Conservation (phyloP, 192 early-diverging fungal species). For the Funneliformis geosporum region DNA sequence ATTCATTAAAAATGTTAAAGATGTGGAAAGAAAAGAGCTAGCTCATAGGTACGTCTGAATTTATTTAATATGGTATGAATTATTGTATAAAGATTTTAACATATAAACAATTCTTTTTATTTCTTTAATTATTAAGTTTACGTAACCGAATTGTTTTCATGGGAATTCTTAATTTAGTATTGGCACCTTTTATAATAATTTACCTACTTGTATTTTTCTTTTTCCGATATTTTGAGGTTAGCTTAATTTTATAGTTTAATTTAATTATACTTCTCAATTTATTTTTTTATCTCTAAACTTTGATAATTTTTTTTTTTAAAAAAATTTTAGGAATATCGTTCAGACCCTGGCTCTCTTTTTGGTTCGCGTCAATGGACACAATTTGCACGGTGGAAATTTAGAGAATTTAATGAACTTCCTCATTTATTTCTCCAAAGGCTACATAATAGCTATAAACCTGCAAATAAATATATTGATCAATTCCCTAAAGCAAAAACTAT, state of each 20-base stretch:
- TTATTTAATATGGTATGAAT: conserved; percentile 6
- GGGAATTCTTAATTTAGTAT: conserved; percentile 81
- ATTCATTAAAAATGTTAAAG: conserved; percentile 76
- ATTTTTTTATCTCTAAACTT: neutral
- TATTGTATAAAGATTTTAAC: neutral
- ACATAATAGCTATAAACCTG: conserved; percentile 68
- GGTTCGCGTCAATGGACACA: conserved; percentile 82
- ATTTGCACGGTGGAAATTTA: conserved; percentile 89
- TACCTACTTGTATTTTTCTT: conserved; percentile 83
- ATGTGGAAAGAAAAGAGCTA: conserved; percentile 58
- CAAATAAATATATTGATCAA: conserved; percentile 84
- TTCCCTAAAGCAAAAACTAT: conserved; percentile 85
- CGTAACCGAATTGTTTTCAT: conserved; percentile 82
- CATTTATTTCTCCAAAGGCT: conserved; percentile 83
- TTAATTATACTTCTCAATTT: neutral
- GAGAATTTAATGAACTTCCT: conserved; percentile 97
- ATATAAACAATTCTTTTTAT: neutral
- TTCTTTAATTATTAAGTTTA: conserved; percentile 46
- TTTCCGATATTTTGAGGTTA: conserved; percentile 91
- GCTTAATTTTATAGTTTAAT: conserved; percentile 25
- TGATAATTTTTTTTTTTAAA: neutral
- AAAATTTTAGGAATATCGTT: conserved; percentile 64
- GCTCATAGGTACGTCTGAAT: conserved; percentile 59
- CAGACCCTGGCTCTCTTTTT: conserved; percentile 75
- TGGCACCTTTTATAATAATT: conserved; percentile 84